phyloP scores from a whole-genome alignment of 1,284 basidiomycete species.

The Coniophora puteana region DNA sequence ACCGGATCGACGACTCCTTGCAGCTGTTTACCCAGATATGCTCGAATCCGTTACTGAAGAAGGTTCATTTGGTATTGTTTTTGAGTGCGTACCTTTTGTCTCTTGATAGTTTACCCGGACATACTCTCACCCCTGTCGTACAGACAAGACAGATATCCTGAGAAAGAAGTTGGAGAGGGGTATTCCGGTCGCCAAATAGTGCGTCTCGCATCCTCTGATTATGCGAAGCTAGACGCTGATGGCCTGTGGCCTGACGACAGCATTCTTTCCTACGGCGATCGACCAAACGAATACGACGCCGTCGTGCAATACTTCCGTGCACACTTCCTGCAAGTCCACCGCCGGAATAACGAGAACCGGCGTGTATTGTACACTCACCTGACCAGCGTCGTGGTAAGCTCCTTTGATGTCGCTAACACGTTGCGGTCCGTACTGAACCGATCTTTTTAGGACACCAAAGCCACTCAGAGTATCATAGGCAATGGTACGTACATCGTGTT shows the following conservation, averaged over 20 bases:
- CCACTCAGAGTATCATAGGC: constrained; percentile 76
- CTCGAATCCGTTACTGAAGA: constrained; percentile 74
- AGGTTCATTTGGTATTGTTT: constrained; percentile 75
- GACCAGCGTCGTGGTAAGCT: constrained; percentile 70
- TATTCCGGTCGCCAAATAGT: constrained; percentile 76
- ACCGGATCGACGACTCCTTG: constrained; percentile 79
- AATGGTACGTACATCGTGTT: constrained; percentile 48
- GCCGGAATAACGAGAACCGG: constrained; percentile 72
- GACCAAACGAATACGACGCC: constrained; percentile 73
- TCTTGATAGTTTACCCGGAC: constrained; percentile 2
- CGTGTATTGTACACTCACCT: constrained; percentile 77
- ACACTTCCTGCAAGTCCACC: constrained; percentile 78
- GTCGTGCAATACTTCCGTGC: constrained; percentile 81
- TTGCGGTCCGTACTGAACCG: constrained; percentile 4
- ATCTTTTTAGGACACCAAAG: constrained; percentile 62
- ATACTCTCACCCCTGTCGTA: constrained; percentile 10
- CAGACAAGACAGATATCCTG: constrained; percentile 77
- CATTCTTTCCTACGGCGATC: constrained; percentile 78
- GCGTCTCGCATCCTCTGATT: constrained; percentile 24
- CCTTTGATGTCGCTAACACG: constrained; percentile 1
- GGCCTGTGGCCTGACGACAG: constrained; percentile 35
- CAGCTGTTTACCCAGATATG: constrained; percentile 82
- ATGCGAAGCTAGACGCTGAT: constrained; percentile 10
- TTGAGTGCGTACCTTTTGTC: constrained; percentile 59
- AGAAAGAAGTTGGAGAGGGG: constrained; percentile 64